phyloP scores from a whole-genome alignment of 345 rosid genomes.

The Eucalyptus sp. region DNA sequence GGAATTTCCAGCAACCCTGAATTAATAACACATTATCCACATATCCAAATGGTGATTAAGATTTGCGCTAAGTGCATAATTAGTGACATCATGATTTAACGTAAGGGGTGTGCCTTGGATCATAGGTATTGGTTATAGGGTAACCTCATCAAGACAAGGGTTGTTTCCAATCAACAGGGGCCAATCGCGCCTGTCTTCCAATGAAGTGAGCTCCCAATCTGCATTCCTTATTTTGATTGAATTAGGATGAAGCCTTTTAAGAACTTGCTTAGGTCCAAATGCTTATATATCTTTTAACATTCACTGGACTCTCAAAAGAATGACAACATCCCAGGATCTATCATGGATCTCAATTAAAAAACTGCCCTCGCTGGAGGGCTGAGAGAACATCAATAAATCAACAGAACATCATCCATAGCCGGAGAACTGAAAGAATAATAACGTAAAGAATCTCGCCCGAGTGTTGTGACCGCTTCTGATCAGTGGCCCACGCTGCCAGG shows the following conservation, averaged over 20 bases:
- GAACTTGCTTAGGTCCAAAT: too few relatives aligned
- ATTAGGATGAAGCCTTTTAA: too few relatives aligned
- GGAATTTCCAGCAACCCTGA: background rate
- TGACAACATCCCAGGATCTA: background rate
- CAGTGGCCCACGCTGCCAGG: constrained; percentile 18
- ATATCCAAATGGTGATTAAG: background rate
- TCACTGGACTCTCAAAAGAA: background rate
- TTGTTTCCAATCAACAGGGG: too few relatives aligned
- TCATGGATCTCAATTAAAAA: background rate
- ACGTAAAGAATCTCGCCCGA: background rate
- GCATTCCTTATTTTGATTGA: too few relatives aligned
- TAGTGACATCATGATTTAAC: background rate
- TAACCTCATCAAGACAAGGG: too few relatives aligned
- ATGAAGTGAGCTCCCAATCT: too few relatives aligned
- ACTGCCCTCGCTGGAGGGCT: rapidly evolving
- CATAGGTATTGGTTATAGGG: too few relatives aligned
- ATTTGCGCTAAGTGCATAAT: background rate
- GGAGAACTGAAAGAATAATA: background rate
- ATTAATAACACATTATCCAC: background rate
- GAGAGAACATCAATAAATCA: background rate
- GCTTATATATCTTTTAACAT: background rate
- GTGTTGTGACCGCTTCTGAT: background rate
- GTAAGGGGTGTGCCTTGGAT: too few relatives aligned
- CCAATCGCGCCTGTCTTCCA: too few relatives aligned
- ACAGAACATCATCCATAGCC: rapidly evolving